A percentile compares a stretch with the other conserved stretches of the same genome.
These are phyloP conservation scores for Sequoia sempervirens DNA, from an alignment of 75 land plant species.

Conservation along the genomic window DNA sequence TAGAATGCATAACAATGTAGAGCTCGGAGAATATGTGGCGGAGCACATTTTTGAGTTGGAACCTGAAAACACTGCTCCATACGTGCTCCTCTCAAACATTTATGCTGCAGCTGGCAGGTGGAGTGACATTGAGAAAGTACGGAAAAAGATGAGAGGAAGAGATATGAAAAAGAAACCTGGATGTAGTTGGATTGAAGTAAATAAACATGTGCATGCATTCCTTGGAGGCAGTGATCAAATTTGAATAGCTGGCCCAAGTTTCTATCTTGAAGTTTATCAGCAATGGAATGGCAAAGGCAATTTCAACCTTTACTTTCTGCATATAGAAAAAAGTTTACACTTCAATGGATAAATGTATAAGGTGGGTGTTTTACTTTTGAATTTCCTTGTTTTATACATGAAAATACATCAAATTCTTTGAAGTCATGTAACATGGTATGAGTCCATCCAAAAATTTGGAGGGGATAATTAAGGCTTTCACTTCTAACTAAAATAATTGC, in stretches of 20 bases:
- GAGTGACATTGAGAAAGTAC: conserved; percentile 15
- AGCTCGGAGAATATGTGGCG: background rate
- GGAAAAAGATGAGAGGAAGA: conserved; percentile 11
- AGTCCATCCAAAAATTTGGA: background rate
- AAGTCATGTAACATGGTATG: background rate
- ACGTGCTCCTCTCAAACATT: conserved; percentile 18
- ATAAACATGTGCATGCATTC: conserved; percentile 21
- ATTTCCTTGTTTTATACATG: background rate
- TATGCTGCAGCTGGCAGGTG: conserved; percentile 12
- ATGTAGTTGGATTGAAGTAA: conserved; percentile 22
- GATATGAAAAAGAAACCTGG: conserved; percentile 27
- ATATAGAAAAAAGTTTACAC: too few relatives aligned
- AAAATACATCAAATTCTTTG: background rate
- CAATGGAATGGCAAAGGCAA: background rate
- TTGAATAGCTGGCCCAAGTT: background rate
- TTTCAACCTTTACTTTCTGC: background rate
- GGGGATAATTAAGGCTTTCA: background rate
- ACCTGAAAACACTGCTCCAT: conserved; percentile 8
- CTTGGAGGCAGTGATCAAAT: background rate
- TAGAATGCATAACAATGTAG: conserved; percentile 7
- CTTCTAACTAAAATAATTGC: background rate
- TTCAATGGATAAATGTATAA: too few relatives aligned
- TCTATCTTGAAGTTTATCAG: background rate
- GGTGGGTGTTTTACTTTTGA: too few relatives aligned
- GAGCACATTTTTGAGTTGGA: background rate